phyloP scores from a whole-genome alignment of 352 stramenopile species.

The Phytophthora boehmeriae region DNA sequence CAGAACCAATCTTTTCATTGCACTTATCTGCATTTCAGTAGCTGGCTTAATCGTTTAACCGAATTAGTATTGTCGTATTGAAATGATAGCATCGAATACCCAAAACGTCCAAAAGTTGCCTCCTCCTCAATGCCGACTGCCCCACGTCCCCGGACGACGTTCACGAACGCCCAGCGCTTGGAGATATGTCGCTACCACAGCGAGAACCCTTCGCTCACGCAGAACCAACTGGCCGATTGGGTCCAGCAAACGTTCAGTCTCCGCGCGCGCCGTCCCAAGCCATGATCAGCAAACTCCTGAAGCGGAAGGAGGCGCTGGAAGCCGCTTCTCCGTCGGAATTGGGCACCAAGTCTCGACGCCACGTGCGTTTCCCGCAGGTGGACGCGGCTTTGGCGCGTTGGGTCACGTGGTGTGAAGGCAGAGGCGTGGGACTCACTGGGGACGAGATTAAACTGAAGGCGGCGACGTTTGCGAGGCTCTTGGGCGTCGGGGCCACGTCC shows the following conservation, averaged over 20 bases:
- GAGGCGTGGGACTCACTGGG: slow-evolving; percentile 25
- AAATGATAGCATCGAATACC: not conserved
- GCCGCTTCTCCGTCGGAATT: slow-evolving; percentile 30
- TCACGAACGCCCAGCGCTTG: slow-evolving; percentile 39
- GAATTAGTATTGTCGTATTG: not conserved
- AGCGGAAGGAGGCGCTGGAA: slow-evolving; percentile 32
- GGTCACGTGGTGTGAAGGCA: slow-evolving; percentile 37
- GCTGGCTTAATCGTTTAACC: not conserved
- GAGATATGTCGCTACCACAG: slow-evolving; percentile 30
- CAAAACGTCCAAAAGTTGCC: not conserved
- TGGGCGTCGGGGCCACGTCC: slow-evolving; percentile 25
- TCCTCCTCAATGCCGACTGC: not conserved
- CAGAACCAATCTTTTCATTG: not conserved
- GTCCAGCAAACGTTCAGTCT: slow-evolving; percentile 23
- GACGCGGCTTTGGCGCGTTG: slow-evolving; percentile 31
- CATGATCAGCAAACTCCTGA: slow-evolving; percentile 44
- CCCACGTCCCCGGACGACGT: slow-evolving; percentile 18
- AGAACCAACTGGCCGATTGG: slow-evolving; percentile 28
- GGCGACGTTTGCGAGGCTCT: slow-evolving; percentile 21
- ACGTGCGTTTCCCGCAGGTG: slow-evolving; percentile 29
- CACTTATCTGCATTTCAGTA: not conserved
- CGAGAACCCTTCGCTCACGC: slow-evolving; percentile 28
- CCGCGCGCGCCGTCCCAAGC: slow-evolving; percentile 33
- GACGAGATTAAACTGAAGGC: slow-evolving; percentile 31
- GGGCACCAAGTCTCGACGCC: slow-evolving; percentile 26